These are phyloP conservation scores for Thelonectria blattea DNA, from an alignment of 2,329 filamentous ascomycete genomes.

Conservation along the genomic window DNA sequence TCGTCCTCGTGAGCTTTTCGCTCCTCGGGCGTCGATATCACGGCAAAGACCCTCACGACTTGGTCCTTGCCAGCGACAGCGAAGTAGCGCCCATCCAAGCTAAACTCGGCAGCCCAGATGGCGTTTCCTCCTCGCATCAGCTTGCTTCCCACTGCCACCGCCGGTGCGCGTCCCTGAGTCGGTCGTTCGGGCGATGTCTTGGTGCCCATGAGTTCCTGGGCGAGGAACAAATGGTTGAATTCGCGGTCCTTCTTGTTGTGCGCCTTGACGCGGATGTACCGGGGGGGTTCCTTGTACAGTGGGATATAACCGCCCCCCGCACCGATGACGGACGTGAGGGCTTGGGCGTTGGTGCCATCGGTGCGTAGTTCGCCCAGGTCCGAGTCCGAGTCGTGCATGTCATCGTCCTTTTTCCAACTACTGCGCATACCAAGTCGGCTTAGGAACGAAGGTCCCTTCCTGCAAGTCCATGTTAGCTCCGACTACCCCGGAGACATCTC, in stretches of 20 bases:
- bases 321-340: conserved; percentile 79
- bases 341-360: conserved; percentile 82
- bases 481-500: not conserved
- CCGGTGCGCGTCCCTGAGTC: conserved; percentile 39
- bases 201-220: conserved; percentile 81
- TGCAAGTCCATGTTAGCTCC: conserved; percentile 45
- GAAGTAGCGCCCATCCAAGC: conserved; percentile 86
- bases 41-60: conserved; percentile 85
- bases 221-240: conserved; percentile 88
- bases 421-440: conserved; percentile 77
- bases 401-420: conserved; percentile 74
- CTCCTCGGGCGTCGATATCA: conserved; percentile 83
- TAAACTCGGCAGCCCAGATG: conserved; percentile 93
- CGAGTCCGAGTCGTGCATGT: conserved; percentile 68
- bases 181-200: conserved; percentile 45
- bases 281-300: conserved; percentile 83
- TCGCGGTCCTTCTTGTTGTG: conserved; percentile 82
- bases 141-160: conserved; percentile 49
- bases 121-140: conserved; percentile 63
- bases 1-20: conserved; percentile 75
- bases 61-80: conserved; percentile 92
- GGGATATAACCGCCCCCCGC: conserved; percentile 77
- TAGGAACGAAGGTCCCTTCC: conserved; percentile 88
- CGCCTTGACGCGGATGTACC: conserved; percentile 85
- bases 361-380: conserved; percentile 72